Evolutionary conservation across 495 filamentous ascomycete species (phyloP).

Genomic region (Aspergillus heteromorphus): DNA sequence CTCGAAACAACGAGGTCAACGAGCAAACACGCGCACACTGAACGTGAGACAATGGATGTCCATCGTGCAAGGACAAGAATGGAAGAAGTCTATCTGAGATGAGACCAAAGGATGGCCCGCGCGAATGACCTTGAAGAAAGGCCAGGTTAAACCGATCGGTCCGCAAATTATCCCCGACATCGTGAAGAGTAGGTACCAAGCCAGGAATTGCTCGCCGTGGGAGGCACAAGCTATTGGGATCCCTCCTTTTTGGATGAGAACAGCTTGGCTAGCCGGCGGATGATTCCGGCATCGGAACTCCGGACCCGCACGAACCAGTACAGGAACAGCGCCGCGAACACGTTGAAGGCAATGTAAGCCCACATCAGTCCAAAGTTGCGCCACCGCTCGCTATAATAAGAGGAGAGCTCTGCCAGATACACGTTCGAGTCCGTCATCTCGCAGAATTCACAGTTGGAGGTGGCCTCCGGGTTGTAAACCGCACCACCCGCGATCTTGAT

Average conservation of each 20-base stretch:
- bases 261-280: background rate
- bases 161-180: too few relatives aligned
- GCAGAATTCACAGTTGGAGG: slow-evolving; percentile 54
- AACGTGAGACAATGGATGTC: too few relatives aligned
- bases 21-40: too few relatives aligned
- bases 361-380: slow-evolving; percentile 41
- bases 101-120: too few relatives aligned
- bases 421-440: slow-evolving; percentile 23
- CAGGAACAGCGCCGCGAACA: slow-evolving; percentile 2
- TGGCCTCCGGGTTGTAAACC: slow-evolving; percentile 44
- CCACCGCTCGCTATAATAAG: slow-evolving; percentile 53
- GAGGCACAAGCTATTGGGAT: too few relatives aligned
- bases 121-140: too few relatives aligned
- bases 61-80: too few relatives aligned
- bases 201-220: too few relatives aligned
- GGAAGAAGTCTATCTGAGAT: too few relatives aligned
- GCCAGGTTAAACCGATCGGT: too few relatives aligned
- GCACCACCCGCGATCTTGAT: slow-evolving; percentile 42
- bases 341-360: background rate
- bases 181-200: too few relatives aligned
- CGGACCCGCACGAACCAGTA: background rate
- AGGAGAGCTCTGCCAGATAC: slow-evolving; percentile 18
- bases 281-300: background rate
- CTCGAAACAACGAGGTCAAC: too few relatives aligned
- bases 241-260: background rate